A percentile compares a stretch with the other conserved stretches of the same genome.
Conservation (phyloP, 2,329 filamentous ascomycete species). For the Phymatotrichopsis omnivora region DNA sequence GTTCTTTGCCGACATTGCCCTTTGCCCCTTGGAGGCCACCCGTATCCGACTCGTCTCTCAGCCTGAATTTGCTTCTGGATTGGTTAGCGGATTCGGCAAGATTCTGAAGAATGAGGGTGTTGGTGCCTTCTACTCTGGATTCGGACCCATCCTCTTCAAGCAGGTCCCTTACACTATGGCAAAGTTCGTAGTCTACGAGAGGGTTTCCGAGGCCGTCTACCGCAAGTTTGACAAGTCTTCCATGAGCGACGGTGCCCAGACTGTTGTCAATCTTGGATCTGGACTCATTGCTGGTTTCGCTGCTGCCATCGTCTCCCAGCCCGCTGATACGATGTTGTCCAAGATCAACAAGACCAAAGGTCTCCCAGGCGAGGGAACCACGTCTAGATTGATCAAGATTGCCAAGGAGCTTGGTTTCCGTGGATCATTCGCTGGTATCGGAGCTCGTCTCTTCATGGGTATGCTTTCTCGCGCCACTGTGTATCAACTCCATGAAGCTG, state of each 20-base stretch:
- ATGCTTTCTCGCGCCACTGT: constrained; percentile 15
- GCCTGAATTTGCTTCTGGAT: constrained; percentile 72
- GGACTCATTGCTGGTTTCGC: constrained; percentile 81
- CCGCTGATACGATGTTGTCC: constrained; percentile 85
- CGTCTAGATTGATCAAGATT: constrained; percentile 75
- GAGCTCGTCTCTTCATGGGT: constrained; percentile 62
- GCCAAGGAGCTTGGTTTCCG: constrained; percentile 71
- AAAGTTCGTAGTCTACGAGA: constrained; percentile 92
- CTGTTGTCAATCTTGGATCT: constrained; percentile 70
- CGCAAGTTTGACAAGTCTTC: constrained; percentile 59
- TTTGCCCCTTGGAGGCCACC: constrained; percentile 86
- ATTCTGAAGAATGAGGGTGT: constrained; percentile 74
- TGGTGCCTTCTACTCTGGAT: constrained; percentile 81
- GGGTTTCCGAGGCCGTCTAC: constrained; percentile 69
- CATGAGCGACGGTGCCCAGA: constrained; percentile 60
- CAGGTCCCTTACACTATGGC: constrained; percentile 90
- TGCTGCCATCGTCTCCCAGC: constrained; percentile 76
- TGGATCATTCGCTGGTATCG: constrained; percentile 71
- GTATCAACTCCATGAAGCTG: not conserved
- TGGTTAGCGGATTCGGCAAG: constrained; percentile 70
- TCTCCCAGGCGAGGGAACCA: constrained; percentile 73
- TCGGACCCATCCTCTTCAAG: constrained; percentile 79
- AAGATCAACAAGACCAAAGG: constrained; percentile 95
- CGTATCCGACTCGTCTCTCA: constrained; percentile 87
- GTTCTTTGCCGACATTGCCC: constrained; percentile 67